A percentile compares a stretch with the other conserved stretches of the same genome.
These are phyloP conservation scores for Tylopilus plumbeoviolaceoides DNA, from an alignment of 768 basidiomycete species.

Conservation along the genomic window DNA sequence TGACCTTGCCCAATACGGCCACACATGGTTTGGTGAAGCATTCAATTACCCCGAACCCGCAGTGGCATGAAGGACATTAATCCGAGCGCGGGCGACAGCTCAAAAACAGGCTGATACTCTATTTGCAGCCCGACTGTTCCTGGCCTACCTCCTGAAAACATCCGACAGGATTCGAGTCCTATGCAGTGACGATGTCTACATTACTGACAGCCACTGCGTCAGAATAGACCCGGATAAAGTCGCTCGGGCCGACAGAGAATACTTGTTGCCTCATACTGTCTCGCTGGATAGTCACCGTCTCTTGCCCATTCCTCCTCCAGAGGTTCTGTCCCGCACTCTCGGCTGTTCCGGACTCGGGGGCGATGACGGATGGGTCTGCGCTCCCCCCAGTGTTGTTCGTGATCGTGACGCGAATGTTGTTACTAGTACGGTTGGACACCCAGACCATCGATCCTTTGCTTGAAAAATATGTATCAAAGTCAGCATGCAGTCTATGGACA, in stretches of 20 bases:
- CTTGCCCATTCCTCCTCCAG: constrained; percentile 3
- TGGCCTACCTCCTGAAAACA: too few relatives aligned
- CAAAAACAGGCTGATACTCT: too few relatives aligned
- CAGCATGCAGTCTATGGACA: neutral
- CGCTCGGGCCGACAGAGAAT: constrained; percentile 11
- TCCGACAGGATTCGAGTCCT: too few relatives aligned
- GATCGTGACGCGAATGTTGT: too few relatives aligned
- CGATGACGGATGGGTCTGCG: neutral
- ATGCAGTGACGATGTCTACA: neutral
- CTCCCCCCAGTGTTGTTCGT: constrained; percentile 2
- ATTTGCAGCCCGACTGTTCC: too few relatives aligned
- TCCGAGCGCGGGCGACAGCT: too few relatives aligned
- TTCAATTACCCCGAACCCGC: too few relatives aligned
- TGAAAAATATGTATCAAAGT: neutral
- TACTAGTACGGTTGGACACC: constrained; percentile 10
- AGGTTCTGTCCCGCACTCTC: constrained; percentile 2
- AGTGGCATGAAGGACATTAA: too few relatives aligned
- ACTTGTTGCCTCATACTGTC: constrained; percentile 8
- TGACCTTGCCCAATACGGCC: too few relatives aligned
- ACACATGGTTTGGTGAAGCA: too few relatives aligned
- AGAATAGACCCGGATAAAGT: constrained; percentile 12
- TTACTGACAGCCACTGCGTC: constrained; percentile 12
- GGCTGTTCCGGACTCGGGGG: neutral
- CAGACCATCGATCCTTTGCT: constrained; percentile 10
- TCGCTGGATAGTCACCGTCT: constrained; percentile 6